Evolutionary conservation across 495 filamentous ascomycete genomes (phyloP).

Genomic region (Chaetomium tenue): DNA sequence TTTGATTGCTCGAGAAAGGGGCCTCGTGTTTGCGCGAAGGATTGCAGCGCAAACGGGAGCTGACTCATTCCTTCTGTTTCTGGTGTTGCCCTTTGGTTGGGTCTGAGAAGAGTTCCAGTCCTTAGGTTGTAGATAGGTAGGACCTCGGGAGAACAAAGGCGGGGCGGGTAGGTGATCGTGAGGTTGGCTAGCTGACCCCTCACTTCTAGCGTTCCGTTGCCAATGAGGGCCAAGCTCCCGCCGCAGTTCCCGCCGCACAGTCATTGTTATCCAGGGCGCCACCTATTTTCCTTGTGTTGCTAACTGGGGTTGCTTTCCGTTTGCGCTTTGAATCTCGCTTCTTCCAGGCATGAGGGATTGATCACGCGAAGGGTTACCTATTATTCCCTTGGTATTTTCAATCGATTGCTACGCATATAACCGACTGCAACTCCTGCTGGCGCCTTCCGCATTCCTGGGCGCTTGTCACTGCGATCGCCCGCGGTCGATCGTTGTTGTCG

Average conservation of each 20-base stretch:
- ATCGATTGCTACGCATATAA: not conserved
- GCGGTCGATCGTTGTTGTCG: not conserved
- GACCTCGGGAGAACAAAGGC: not conserved
- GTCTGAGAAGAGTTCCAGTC: too few species aligned
- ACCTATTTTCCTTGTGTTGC: not conserved
- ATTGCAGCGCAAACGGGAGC: too few species aligned
- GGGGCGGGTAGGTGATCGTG: not conserved
- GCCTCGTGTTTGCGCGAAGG: too few species aligned
- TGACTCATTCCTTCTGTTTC: too few species aligned
- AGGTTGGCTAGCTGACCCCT: not conserved
- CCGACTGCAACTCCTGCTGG: constrained; percentile 3
- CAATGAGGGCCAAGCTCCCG: not conserved
- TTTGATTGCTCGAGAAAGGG: too few species aligned
- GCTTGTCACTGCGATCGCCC: not conserved
- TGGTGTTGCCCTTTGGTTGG: too few species aligned
- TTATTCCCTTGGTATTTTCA: too few species aligned
- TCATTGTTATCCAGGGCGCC: not conserved
- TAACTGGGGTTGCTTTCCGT: not conserved
- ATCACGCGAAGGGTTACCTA: not conserved
- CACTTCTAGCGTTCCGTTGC: not conserved
- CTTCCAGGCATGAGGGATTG: not conserved
- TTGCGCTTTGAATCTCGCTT: not conserved
- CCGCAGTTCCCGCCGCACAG: not conserved
- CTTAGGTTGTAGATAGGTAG: too few species aligned
- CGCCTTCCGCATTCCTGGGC: not conserved